Conservation (phyloP, 2,329 filamentous ascomycete species). For the Cylindrodendrum hubeiense region DNA sequence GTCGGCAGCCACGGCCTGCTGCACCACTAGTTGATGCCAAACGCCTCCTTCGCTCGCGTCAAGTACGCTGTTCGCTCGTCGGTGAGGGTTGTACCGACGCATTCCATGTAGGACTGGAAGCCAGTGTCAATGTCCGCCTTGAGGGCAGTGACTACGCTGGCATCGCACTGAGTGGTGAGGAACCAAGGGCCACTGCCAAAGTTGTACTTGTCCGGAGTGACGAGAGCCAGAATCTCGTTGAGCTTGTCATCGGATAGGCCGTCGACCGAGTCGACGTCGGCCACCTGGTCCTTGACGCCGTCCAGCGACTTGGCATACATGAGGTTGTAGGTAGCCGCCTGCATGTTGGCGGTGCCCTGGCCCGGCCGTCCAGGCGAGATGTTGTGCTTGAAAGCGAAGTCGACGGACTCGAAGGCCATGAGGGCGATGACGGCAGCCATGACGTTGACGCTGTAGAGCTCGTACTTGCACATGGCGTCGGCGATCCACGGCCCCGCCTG, state of each 20-base stretch:
- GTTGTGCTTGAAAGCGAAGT: conserved; percentile 80
- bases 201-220: conserved; percentile 64
- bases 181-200: conserved; percentile 68
- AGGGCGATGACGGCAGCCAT: conserved; percentile 78
- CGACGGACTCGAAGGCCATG: conserved; percentile 77
- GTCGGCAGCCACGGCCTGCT: background rate
- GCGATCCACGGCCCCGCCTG: conserved; percentile 70
- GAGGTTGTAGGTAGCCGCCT: conserved; percentile 58
- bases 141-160: conserved; percentile 50
- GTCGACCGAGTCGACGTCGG: conserved; percentile 44
- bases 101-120: conserved; percentile 61
- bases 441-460: conserved; percentile 65
- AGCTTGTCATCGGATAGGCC: conserved; percentile 48
- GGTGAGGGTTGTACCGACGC: conserved; percentile 54
- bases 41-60: conserved; percentile 60
- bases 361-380: conserved; percentile 68
- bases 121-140: conserved; percentile 54
- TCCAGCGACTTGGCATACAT: conserved; percentile 60
- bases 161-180: conserved; percentile 57
- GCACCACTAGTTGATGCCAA: conserved; percentile 50
- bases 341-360: conserved; percentile 76
- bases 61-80: conserved; percentile 56
- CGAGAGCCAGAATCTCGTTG: conserved; percentile 57
- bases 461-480: conserved; percentile 68
- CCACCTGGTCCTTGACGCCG: conserved; percentile 51